Evolutionary conservation across 805 yeast genomes (phyloP), one percentile per base, ranked within the genome.

Genomic region (Yamadazyma nakazawae): DNA sequence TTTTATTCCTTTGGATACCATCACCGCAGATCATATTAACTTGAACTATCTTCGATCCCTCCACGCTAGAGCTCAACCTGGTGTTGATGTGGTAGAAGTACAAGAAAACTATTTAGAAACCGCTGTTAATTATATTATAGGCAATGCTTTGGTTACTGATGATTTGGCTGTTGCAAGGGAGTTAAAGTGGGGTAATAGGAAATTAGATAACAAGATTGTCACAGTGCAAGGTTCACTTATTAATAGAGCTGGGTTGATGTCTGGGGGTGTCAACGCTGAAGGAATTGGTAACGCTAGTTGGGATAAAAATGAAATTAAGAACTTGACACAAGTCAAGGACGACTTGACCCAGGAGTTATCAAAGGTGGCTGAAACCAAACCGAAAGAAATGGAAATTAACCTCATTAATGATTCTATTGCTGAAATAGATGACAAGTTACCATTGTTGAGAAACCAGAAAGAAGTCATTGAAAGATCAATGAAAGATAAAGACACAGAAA

Each of bases 191-290:
- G 72, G 74, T 16, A 66, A 68, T 32, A 69, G 74, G 7, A 65
- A 80, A 25, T 34, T 69, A 6, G 75, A 76, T 41, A 81, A 80
- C 35, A 89, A 87, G 61, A 63, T 86, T 41, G 96, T 91, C 2
- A 80, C 96, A 0, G 57, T 88, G 12, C 89, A 88, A 42, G 99
- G 99, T 1, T 80, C 92, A 0, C 72, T 90, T 26, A 86, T 94
- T 40, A 89, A 88, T 59, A 82, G 81, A 57, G 83, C 92, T 4
- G 96, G 96, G 6, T 72, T 90, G 32, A 88, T 94, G 96, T 85
- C 97, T 8, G 97, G 97, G 62, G 97, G 97, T 54, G 68, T 74
- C 25, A 73, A 80, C 5, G 72, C 72, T n/a, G 71, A 71, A 34
- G 59, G 54, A 17, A 28, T 37, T 5, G 64, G 72, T n/a, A 71